Base-by-base conservation (phyloP, 1,139 yeast genomes). In the Kurtzmaniella quercitrusa region DNA sequence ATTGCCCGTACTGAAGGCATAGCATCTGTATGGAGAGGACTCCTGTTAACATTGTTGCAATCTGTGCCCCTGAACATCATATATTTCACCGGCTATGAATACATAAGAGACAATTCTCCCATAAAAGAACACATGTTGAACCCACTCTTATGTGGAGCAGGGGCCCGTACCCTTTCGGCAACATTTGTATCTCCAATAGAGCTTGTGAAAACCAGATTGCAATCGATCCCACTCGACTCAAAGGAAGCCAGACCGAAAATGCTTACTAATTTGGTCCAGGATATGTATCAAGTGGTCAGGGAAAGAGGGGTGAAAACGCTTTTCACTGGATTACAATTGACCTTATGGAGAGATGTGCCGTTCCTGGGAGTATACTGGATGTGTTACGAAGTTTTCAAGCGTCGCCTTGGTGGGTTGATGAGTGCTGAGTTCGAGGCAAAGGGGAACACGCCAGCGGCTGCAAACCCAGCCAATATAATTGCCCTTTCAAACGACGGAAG, bases 271-370 rank as follows among this genome's bases (percentile, higher is more conserved):
- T 73, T 85, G 38, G 46, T 85, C 25, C 62, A 60, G 14, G 95
- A 90, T 42, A 75, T 89, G 25, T 60, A 63, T 42, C 61, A 63
- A 3, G 81, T 84, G 57, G 70, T 89, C 2, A 62, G 65, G 37
- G 54, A 61, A 1, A 73, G 77, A n/a, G 96, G 98, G 0, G 48
- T 78, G 2, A 59, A 67, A 1, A 75, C 91, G 0, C 62, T 93
- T 14, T 93, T 90, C 73, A 82, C 84, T 45, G 99, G 99, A 0
- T 68, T 94, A 31, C 81, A 85, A 38, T 74, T 93, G 41, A 93
- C 98, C 0, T 70, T 93, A 19, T 91, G 96, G 96, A 74, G 99
- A 62, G 99, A 93, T 60, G 98, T 91, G 0, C 99, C 99, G 2
- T 93, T 93, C 60, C 85, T 95, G 45, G 97, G 95, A 1, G 82